Percentiles rank a stretch among this genome's conserved stretches.
phyloP scores from a whole-genome alignment of 2,329 filamentous ascomycete genomes.

The Trichoderma breve region DNA sequence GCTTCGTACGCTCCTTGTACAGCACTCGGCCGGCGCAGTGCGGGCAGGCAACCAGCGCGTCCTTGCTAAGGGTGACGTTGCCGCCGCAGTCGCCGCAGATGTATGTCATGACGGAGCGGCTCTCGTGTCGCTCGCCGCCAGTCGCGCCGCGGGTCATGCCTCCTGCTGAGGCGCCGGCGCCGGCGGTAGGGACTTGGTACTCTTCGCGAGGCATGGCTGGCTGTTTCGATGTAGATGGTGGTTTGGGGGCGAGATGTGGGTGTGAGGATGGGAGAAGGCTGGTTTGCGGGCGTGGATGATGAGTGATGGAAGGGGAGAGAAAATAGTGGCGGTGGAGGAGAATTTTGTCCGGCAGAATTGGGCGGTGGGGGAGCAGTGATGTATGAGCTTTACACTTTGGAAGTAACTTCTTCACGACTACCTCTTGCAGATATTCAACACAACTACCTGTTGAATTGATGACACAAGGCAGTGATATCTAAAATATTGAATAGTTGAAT shows the following conservation, averaged over 20 bases:
- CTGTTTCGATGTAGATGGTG: background rate
- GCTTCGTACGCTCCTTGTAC: constrained; percentile 97
- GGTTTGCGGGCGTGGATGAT: background rate
- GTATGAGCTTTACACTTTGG: background rate
- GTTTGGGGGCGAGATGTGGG: no score
- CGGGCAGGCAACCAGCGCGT: constrained; percentile 49
- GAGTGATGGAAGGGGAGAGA: constrained; percentile 16
- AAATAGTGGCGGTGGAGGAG: constrained; percentile 24
- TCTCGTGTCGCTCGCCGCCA: constrained; percentile 41
- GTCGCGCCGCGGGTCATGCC: constrained; percentile 39
- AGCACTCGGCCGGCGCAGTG: constrained; percentile 87
- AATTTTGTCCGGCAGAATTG: constrained; percentile 27
- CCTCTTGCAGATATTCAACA: background rate
- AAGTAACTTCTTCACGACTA: background rate
- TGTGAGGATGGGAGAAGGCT: background rate
- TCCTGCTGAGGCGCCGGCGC: constrained; percentile 39
- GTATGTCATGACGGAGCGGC: constrained; percentile 40
- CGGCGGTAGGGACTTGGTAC: constrained; percentile 67
- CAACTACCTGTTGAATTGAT: background rate
- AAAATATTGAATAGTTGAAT: background rate
- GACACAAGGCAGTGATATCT: background rate
- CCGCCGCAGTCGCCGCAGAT: constrained; percentile 46
- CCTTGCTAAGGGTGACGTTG: constrained; percentile 41
- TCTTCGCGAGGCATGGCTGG: constrained; percentile 67
- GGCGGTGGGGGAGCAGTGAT: constrained; percentile 22